These are phyloP conservation scores for Malus orientalis DNA, from an alignment of 306 rosid genomes.

Conservation along the genomic window DNA sequence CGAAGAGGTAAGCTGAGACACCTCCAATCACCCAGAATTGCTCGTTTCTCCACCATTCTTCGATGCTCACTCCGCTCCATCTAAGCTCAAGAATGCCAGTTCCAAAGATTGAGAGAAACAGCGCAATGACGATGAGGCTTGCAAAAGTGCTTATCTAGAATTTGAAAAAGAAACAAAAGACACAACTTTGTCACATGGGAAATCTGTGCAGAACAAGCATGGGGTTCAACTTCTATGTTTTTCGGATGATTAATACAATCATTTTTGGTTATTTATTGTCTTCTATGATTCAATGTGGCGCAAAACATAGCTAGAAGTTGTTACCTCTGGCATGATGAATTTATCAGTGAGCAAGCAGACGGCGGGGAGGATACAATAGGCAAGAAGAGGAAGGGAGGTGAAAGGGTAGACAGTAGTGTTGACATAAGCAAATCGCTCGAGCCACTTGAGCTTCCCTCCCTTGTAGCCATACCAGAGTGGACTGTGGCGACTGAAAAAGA, in stretches of 20 bases:
- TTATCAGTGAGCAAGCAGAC: constrained; percentile 94
- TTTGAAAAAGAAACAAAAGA: constrained; percentile 7
- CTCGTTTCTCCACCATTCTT: constrained; percentile 99
- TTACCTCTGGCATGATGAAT: constrained; percentile 97
- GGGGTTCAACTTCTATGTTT: not conserved
- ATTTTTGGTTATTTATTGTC: not conserved
- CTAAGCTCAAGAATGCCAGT: constrained; percentile 91
- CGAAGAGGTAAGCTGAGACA: constrained; percentile 83
- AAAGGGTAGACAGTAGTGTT: constrained; percentile 95
- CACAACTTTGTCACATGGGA: constrained; percentile 1
- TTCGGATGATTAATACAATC: not conserved
- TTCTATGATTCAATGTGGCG: not conserved
- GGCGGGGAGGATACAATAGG: constrained; percentile 87
- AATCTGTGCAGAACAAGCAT: not conserved
- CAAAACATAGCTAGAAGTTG: not conserved
- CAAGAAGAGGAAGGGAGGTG: constrained; percentile 88
- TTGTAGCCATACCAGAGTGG: constrained; percentile 89
- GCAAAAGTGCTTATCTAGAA: constrained; percentile 93
- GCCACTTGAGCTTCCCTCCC: constrained; percentile 92
- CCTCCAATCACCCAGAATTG: constrained; percentile 99
- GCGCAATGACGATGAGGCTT: constrained; percentile 68
- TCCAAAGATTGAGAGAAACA: constrained; percentile 74
- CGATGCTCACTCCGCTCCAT: constrained; percentile 98
- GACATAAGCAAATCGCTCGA: constrained; percentile 79
- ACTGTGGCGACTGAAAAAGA: constrained; percentile 88